Percentiles rank a stretch among this genome's conserved stretches.
These are phyloP conservation scores for Pseudozyma sp. DNA, from an alignment of 1,284 basidiomycete genomes.

Conservation along the genomic window DNA sequence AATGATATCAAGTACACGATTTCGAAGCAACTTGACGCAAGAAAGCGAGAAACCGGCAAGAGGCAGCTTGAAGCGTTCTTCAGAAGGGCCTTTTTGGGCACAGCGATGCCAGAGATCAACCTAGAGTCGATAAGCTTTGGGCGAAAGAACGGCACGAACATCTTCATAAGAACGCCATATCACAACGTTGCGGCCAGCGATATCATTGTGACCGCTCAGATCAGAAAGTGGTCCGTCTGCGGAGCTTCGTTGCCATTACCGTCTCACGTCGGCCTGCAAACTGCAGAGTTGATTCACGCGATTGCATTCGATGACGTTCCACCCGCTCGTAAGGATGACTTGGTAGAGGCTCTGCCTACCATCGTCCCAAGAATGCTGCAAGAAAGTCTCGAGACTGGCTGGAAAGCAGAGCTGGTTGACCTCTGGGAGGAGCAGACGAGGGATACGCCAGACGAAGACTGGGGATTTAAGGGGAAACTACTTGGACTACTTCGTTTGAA, in stretches of 20 bases:
- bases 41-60: no score
- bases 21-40: neutral
- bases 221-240: neutral
- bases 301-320: neutral
- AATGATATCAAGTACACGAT: neutral
- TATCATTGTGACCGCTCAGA: neutral
- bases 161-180: neutral
- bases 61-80: no score
- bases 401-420: constrained; percentile 1
- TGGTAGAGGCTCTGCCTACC: neutral
- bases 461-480: neutral
- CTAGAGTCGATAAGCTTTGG: no score
- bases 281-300: neutral
- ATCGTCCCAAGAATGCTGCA: no score
- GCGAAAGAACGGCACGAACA: no score
- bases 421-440: constrained; percentile 9
- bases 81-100: no score
- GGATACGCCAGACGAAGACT: neutral
- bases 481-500: neutral
- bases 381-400: no score
- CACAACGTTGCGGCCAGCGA: neutral
- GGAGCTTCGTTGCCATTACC: neutral
- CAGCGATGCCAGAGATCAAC: no score
- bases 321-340: neutral
- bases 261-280: neutral